These are phyloP conservation scores for Russula ochroleuca DNA, from an alignment of 768 basidiomycete genomes.

Conservation along the genomic window DNA sequence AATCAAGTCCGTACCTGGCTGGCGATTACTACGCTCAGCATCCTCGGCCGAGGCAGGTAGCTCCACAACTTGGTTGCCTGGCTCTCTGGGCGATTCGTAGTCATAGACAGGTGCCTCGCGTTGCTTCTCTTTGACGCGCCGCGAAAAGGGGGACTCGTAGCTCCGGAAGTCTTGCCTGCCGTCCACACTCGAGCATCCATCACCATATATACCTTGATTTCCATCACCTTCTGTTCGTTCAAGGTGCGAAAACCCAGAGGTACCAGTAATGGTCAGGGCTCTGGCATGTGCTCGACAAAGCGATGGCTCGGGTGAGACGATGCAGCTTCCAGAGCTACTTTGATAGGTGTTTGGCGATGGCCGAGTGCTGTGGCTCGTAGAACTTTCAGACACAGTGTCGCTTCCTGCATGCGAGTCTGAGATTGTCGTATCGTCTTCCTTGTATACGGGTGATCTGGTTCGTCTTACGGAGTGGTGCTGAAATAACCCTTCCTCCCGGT, in stretches of 20 bases:
- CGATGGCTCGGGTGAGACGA: constrained; percentile 7
- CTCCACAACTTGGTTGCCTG: background rate
- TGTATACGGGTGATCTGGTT: background rate
- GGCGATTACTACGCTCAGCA: background rate
- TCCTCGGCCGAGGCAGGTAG: background rate
- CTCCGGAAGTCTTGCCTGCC: constrained; percentile 18
- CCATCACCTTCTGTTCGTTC: background rate
- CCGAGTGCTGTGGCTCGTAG: background rate
- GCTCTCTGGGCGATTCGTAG: background rate
- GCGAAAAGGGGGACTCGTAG: constrained; percentile 40
- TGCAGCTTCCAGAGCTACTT: background rate
- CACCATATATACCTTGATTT: background rate
- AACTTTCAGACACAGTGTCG: background rate
- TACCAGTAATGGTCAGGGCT: background rate
- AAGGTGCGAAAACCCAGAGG: background rate
- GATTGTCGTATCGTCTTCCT: background rate
- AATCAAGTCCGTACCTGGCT: background rate
- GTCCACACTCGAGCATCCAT: background rate
- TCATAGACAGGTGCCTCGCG: constrained; percentile 5
- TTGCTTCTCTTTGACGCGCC: constrained; percentile 44
- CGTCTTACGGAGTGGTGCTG: background rate
- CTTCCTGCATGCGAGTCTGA: background rate
- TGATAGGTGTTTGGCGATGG: background rate
- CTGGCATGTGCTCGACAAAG: constrained; percentile 9
- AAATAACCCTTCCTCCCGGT: background rate